Base-by-base conservation (phyloP, 768 basidiomycete genomes). In the Steccherinum ochraceum region DNA sequence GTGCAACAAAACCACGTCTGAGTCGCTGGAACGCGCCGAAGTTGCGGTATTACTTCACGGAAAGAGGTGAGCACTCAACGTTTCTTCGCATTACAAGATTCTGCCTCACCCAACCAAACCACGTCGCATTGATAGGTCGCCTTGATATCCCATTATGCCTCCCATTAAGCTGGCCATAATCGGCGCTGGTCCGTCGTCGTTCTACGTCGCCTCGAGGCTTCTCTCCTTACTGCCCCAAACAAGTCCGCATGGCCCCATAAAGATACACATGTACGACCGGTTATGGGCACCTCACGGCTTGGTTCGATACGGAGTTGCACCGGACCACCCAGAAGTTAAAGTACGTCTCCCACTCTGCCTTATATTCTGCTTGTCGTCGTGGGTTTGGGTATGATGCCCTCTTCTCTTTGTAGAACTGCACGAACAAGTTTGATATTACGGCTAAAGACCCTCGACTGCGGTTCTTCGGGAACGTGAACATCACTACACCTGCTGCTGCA, bases 261-360 rank as follows among this genome's bases (percentile, higher is more conserved):
- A 70, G 46, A 79, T 97, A 12, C 92, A 98, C 64, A 68, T 99
- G 62, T 99, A 83, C 64, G 95, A 99, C 69, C 77, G 91, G 26
- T 75, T 95, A 11, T 97, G 94, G 80, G 84, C 92, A 24, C 95
- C 95, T 11, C 90, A 96, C 63, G 96, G 96, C 0, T 76, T 98
- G 1, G 93, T 96, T 3, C 75, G 96, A 42, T 99, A 94, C 61
- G 94, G 96, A 0, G 94, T 99, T 12, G 95, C 96, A 11, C 95
- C 95, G 41, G 95, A 98, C 70, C 95, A 98, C 67, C 93, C 96
- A 10, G 95, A 97, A 72, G 94, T 98, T 67, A 99, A 97, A 81
- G 95, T 80, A 58, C 40, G 69, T 54, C 25, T n/a, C n/a, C n/a
- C n/a, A n/a, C n/a, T n/a, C n/a, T n/a, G n/a, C n/a, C n/a, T n/a